These are phyloP conservation scores for Backusella macrospora DNA, from an alignment of 192 early-diverging fungal genomes.

Conservation along the genomic window DNA sequence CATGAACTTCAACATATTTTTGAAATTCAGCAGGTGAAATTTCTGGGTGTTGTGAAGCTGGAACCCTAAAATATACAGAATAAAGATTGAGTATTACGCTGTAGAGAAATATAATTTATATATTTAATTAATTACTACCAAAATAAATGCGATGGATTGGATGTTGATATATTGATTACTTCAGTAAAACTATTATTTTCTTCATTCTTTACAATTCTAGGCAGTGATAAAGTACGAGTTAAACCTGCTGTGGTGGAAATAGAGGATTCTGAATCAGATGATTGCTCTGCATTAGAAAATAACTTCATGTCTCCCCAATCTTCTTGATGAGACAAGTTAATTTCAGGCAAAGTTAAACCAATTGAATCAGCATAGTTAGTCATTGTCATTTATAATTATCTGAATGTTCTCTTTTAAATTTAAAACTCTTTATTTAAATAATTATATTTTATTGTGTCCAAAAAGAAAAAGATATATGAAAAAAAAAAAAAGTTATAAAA, in stretches of 20 bases:
- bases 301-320: slow-evolving; percentile 17
- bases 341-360: slow-evolving; percentile 12
- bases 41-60: slow-evolving; percentile 38
- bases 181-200: slow-evolving; percentile 13
- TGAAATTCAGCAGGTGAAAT: slow-evolving; percentile 39
- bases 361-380: neutral
- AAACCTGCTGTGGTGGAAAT: neutral
- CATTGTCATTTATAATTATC: too few species aligned
- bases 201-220: slow-evolving; percentile 12
- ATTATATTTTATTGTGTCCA: too few species aligned
- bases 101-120: neutral
- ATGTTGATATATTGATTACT: slow-evolving; percentile 33
- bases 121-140: slow-evolving; percentile 22
- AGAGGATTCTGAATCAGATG: neutral
- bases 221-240: slow-evolving; percentile 10
- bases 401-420: too few species aligned
- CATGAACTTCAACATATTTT: slow-evolving; percentile 31
- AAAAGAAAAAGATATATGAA: too few species aligned
- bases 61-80: slow-evolving; percentile 23
- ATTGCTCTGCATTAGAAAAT: neutral
- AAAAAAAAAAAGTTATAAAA: too few species aligned
- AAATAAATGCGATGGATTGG: slow-evolving; percentile 38
- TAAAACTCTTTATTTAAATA: too few species aligned
- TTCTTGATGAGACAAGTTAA: neutral
- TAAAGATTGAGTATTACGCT: neutral